Evolutionary conservation across 768 basidiomycete species (phyloP).

Genomic region (Favolaschia claudopus): DNA sequence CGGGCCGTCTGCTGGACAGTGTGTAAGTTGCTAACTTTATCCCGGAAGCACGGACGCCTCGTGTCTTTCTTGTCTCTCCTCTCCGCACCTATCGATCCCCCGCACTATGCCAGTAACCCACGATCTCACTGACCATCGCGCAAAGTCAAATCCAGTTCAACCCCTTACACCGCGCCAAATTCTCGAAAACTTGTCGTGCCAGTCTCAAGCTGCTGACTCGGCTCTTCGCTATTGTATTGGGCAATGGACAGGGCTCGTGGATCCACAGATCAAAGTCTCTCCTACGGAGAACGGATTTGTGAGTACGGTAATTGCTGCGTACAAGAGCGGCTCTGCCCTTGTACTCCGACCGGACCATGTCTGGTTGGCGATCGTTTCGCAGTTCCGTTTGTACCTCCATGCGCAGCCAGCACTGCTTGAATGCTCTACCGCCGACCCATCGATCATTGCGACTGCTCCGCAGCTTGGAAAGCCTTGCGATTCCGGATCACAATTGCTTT

Average conservation of each 20-base stretch:
- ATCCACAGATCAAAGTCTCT: background rate
- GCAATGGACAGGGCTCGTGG: background rate
- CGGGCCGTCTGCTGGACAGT: no score
- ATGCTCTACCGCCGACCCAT: no score
- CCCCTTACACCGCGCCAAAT: background rate
- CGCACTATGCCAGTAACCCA: background rate
- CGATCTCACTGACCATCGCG: background rate
- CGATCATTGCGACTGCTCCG: background rate
- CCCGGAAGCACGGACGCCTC: no score
- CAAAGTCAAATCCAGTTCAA: background rate
- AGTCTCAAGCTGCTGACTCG: background rate
- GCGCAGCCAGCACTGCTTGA: background rate
- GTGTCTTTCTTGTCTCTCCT: no score
- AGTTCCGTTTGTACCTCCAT: background rate
- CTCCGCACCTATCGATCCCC: no score
- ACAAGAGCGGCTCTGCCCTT: background rate
- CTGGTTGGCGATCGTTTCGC: background rate
- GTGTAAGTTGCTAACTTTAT: no score
- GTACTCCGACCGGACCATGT: background rate
- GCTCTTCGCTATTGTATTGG: background rate
- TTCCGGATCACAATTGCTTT: background rate
- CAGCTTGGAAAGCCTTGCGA: background rate
- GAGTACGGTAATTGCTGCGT: background rate
- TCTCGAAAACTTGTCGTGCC: background rate
- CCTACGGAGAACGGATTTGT: background rate